phyloP scores from a whole-genome alignment of 2,329 filamentous ascomycete genomes.

The Penicillium sp. region DNA sequence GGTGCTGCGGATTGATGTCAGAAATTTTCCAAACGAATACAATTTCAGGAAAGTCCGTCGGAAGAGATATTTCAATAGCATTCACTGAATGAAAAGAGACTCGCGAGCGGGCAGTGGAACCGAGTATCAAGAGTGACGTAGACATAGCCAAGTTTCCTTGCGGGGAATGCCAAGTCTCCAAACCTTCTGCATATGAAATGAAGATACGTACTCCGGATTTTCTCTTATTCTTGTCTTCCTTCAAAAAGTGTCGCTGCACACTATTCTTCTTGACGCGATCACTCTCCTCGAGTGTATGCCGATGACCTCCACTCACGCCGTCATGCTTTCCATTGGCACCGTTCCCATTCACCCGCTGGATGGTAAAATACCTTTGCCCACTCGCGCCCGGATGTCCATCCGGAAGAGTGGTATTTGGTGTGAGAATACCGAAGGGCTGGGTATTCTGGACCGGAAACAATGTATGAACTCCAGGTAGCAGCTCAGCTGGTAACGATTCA shows the following conservation, averaged over 20 bases:
- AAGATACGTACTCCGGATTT: constrained; percentile 54
- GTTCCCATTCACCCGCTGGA: constrained; percentile 75
- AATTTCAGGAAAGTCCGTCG: constrained; percentile 3
- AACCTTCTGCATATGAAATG: constrained; percentile 12
- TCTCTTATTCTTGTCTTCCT: constrained; percentile 65
- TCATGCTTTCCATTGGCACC: constrained; percentile 71
- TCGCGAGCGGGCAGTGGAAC: not conserved
- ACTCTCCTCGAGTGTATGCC: constrained; percentile 70
- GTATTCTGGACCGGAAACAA: constrained; percentile 19
- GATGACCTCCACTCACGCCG: constrained; percentile 69
- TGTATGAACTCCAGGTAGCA: constrained; percentile 25
- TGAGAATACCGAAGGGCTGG: constrained; percentile 46
- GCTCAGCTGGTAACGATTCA: constrained; percentile 22
- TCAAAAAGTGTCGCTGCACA: constrained; percentile 64
- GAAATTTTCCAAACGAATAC: constrained; percentile 11
- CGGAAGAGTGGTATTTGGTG: constrained; percentile 41
- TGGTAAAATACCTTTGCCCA: constrained; percentile 66
- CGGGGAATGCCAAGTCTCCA: constrained; percentile 13
- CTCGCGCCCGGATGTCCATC: constrained; percentile 49
- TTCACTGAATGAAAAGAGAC: not conserved
- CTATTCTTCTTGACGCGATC: constrained; percentile 81
- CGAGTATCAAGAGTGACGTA: constrained; percentile 22
- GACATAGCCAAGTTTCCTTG: constrained; percentile 3
- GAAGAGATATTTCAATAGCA: not conserved
- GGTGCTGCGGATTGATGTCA: constrained; percentile 16